Evolutionary conservation across 2,329 filamentous ascomycete genomes (phyloP).

Genomic region (Colletotrichum neosansevieriae): DNA sequence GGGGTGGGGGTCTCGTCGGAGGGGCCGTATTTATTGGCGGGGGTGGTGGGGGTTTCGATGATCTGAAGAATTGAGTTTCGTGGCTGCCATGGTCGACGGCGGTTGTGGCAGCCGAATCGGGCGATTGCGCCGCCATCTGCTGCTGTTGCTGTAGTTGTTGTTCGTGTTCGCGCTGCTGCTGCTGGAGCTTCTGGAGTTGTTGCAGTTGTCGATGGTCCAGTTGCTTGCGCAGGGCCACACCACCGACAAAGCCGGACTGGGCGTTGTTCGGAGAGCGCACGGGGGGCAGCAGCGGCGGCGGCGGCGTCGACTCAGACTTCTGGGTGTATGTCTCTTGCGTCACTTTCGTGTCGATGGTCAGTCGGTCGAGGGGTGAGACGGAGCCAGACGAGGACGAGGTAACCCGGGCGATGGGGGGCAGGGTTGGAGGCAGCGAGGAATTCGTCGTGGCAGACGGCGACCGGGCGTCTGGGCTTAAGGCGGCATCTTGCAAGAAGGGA

Average conservation of each 20-base stretch:
- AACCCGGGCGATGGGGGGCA: slow-evolving; percentile 65
- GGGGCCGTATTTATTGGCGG: slow-evolving; percentile 53
- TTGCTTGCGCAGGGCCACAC: slow-evolving; percentile 64
- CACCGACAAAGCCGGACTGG: slow-evolving; percentile 65
- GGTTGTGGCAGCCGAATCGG: slow-evolving; percentile 14
- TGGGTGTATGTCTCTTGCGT: slow-evolving; percentile 29
- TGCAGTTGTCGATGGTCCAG: slow-evolving; percentile 45
- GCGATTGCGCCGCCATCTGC: slow-evolving; percentile 32
- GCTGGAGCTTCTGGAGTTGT: slow-evolving; percentile 38
- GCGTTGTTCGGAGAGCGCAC: slow-evolving; percentile 51
- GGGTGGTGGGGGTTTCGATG: slow-evolving; percentile 48
- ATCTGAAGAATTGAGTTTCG: slow-evolving; percentile 45
- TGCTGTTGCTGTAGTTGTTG: slow-evolving; percentile 33
- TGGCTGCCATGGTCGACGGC: slow-evolving; percentile 35
- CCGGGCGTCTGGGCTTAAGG: slow-evolving; percentile 51
- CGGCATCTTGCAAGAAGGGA: slow-evolving; percentile 55
- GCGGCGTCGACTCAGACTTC: slow-evolving; percentile 44
- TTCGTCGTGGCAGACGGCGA: slow-evolving; percentile 50
- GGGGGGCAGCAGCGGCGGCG: slow-evolving; percentile 44
- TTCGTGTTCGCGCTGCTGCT: slow-evolving; percentile 42
- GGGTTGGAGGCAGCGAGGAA: slow-evolving; percentile 58
- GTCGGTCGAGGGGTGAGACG: slow-evolving; percentile 33
- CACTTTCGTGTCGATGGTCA: slow-evolving; percentile 38
- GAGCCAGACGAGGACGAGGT: slow-evolving; percentile 59
- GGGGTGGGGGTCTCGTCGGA: slow-evolving; percentile 46